Base-by-base conservation (phyloP, 495 filamentous ascomycete genomes). In the Talaromyces adpressus region DNA sequence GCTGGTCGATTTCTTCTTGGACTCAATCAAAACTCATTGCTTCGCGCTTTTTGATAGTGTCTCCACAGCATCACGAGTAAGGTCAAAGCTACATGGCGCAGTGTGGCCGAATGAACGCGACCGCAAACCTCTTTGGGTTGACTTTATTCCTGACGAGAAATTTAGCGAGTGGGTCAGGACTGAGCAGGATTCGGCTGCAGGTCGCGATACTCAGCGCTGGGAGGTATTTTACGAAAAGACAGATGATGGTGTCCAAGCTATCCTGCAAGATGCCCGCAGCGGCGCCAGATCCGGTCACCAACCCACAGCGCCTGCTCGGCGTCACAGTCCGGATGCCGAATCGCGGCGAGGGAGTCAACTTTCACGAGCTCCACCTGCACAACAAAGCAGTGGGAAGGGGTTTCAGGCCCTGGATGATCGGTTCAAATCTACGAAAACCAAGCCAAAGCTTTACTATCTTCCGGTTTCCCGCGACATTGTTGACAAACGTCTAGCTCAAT, bases 81-180 rank as follows among this genome's bases (percentile, higher is more conserved):
- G 94, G 34, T 83, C 85, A 0, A 82, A 84, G 8, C 75, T 98
- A 6, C 94, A 98, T 70, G 83, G 82, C 47, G 82, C 81, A 3
- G 79, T 91, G 45, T 98, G 92, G 91, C 94, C 94, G 1, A 84
- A 91, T 45, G 94, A 98, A 73, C 84, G 87, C 57, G 89, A 88
- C 53, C 85, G 94, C 45, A 93, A 94, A 72, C 83, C 83, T 2
- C 83, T 98, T 4, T 96, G 89, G 84, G 91, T 89, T 4, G 94
- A 98, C 67, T 98, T 96, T 70, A 82, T 97, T 6, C 94, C 94
- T 0, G 84, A 89, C 61, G 84, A 91, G 25, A 83, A 84, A 63
- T 76, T 95, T 12, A 68, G 76, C 23, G 83, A 88, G 51, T 98
- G 93, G 93, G 84, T 95, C 59, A 77, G 82, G 9, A 80, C 72